phyloP scores from a whole-genome alignment of 73 alveolate genomes.

The Paramecium bursaria region DNA sequence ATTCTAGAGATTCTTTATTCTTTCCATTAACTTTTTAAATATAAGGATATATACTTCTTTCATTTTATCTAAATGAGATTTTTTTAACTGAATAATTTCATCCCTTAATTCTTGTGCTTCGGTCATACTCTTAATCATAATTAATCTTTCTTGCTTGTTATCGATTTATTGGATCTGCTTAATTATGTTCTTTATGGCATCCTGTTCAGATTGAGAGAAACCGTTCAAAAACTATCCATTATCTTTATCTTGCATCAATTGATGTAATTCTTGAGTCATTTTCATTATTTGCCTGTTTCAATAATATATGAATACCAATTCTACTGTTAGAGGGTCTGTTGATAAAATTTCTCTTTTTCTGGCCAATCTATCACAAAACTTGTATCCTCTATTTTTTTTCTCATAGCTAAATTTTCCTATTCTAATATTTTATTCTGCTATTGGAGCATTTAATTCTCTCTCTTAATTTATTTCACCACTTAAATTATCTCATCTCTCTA shows the following conservation, averaged over 20 bases:
- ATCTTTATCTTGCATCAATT: neutral
- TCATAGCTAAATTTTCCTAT: slow-evolving; percentile 11
- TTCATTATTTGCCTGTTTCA: slow-evolving; percentile 23
- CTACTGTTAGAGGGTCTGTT: slow-evolving; percentile 5
- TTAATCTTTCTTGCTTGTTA: neutral
- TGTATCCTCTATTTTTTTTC: neutral
- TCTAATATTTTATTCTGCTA: slow-evolving; percentile 19
- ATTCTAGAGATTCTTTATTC: slow-evolving; percentile 1
- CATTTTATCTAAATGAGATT: slow-evolving; percentile 10
- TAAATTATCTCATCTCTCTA: slow-evolving; percentile 31
- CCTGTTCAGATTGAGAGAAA: too few species aligned
- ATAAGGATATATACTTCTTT: slow-evolving; percentile 15
- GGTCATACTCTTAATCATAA: neutral
- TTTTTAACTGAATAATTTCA: slow-evolving; percentile 20
- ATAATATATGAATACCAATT: slow-evolving; percentile 37
- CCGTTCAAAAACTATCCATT: too few species aligned
- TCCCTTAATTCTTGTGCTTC: slow-evolving; percentile 18
- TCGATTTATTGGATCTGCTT: neutral
- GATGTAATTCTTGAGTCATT: slow-evolving; percentile 2
- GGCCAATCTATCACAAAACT: neutral
- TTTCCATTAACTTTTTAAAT: slow-evolving; percentile 27
- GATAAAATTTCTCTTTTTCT: slow-evolving; percentile 19
- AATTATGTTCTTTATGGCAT: too few species aligned
- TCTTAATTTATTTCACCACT: neutral
- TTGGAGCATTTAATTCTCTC: neutral